Evolutionary conservation across 768 basidiomycete genomes (phyloP).

Genomic region (Dentipellis sp.): DNA sequence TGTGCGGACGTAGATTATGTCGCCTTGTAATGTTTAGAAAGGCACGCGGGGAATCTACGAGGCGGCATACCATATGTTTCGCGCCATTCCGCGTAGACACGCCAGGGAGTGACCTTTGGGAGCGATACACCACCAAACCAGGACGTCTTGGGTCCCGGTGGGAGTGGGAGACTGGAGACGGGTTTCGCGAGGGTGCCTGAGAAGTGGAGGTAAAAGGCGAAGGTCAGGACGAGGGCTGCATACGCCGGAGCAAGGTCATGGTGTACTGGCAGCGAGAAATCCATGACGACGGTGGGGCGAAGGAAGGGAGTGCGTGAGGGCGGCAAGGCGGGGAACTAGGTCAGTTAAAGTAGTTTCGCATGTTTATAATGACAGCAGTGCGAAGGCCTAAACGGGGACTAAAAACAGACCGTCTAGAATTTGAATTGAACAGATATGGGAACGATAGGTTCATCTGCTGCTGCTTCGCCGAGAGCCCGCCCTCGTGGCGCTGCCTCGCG

Average conservation of each 20-base stretch:
- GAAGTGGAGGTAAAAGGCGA: conserved; percentile 1
- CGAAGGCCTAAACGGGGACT: conserved; percentile 5
- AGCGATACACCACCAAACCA: conserved; percentile 26
- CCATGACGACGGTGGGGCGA: too few species aligned
- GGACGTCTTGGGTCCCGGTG: conserved; percentile 34
- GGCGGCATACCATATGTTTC: conserved; percentile 28
- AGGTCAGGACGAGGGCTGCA: neutral
- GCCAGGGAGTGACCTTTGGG: conserved; percentile 33
- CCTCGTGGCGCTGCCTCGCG: too few species aligned
- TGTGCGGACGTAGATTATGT: conserved; percentile 34
- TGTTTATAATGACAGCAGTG: neutral
- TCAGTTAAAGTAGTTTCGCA: conserved; percentile 8
- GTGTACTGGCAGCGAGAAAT: too few species aligned
- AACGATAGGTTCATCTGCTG: too few species aligned
- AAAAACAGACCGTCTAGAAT: too few species aligned
- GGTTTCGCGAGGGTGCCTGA: neutral
- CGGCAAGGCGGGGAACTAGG: too few species aligned
- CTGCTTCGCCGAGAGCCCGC: too few species aligned
- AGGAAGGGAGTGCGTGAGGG: too few species aligned
- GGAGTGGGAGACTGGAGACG: conserved; percentile 15
- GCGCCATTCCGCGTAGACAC: conserved; percentile 36
- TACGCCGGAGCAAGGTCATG: neutral
- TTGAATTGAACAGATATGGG: too few species aligned
- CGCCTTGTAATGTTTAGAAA: conserved; percentile 23
- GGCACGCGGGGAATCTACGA: too few species aligned